A percentile compares a stretch with the other conserved stretches of the same genome.
Evolutionary conservation across 1,284 basidiomycete genomes (phyloP).

Genomic region (Puccinia hordei): DNA sequence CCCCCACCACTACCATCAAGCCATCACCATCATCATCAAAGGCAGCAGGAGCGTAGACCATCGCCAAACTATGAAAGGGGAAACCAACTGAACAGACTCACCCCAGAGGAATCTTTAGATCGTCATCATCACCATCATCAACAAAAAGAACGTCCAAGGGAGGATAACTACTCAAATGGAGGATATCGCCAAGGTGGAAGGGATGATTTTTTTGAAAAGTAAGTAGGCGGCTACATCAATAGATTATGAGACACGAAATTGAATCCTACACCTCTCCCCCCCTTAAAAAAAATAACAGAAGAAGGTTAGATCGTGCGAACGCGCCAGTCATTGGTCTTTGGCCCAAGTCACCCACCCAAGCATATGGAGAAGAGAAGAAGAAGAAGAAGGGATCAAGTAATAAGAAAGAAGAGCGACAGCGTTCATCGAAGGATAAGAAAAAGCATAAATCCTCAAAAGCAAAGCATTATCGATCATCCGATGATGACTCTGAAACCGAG

Average conservation of each 20-base stretch:
- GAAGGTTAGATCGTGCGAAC: conserved; percentile 39
- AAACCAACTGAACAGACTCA: conserved; percentile 20
- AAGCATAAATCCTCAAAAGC: not conserved
- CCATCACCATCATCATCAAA: not conserved
- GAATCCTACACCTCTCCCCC: not conserved
- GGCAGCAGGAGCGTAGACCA: not conserved
- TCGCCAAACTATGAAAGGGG: conserved; percentile 39
- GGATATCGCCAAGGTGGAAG: conserved; percentile 33
- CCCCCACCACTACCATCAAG: not conserved
- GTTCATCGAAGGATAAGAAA: not conserved
- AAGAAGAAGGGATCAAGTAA: conserved; percentile 8
- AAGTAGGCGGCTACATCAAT: not conserved
- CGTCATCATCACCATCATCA: not conserved
- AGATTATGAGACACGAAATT: not conserved
- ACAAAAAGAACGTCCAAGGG: not conserved
- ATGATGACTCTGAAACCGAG: conserved; percentile 4
- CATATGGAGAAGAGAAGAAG: conserved; percentile 30
- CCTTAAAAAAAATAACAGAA: not conserved
- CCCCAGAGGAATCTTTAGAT: conserved; percentile 39
- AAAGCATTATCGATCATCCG: conserved; percentile 12
- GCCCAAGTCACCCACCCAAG: conserved; percentile 27
- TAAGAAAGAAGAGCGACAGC: conserved; percentile 1
- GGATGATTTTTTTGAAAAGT: conserved; percentile 48
- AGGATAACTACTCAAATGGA: not conserved
- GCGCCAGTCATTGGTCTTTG: conserved; percentile 23